Evolutionary conservation across 257 asterid species (phyloP), one percentile per base, ranked within the genome.

Genomic region (Scutellaria galericulata): DNA sequence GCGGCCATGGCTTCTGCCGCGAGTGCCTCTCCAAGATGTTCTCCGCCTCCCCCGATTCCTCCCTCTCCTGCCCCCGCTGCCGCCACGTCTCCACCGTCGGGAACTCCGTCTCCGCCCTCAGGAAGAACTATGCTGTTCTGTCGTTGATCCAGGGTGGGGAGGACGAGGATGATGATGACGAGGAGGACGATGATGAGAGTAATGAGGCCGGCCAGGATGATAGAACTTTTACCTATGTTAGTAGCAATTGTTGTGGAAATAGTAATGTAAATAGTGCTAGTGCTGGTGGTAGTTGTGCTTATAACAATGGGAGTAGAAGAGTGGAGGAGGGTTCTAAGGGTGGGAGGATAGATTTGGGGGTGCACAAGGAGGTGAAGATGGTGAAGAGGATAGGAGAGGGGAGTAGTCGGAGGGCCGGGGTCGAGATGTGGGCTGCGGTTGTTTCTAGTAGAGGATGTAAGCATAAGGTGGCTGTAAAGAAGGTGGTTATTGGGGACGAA

Each of bases 1-100:
- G 99, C 86, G 99, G 99, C 78, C 99, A 94, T 70, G 93, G 97
- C 56, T 94, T 89, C 85, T 94, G 99, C 85, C 91, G 91, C 66
- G 95, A 88, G 71, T 94, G 99, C 78, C 93, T 94, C 41, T 88
- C 92, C 55, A 87, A 82, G 82, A 82, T 94, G 95, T 88, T 87
- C 87, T 64, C 97, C 15, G 94, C 88, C 46, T 88, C 97, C 0
- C 81, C 78, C 3, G 97, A 91, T 72, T 83, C 82, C 54, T 79
- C 95, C 55, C 85, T 94, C 18, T 87, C 97, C 47, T 94, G 99
- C 80, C 99, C 99, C 42, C 90, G 97, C 80, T 94, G 99, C 86
- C 97, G 99, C 82, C 89, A 89, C 64, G 89, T 94, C 54, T 83
- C 97, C 63, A 68, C 82, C 42, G 96, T 94, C n/a, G 99, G 99